Percentiles rank a stretch among this genome's conserved stretches.
Evolutionary conservation across 75 land plant species (phyloP).

Genomic region (Cunninghamia lanceolata): DNA sequence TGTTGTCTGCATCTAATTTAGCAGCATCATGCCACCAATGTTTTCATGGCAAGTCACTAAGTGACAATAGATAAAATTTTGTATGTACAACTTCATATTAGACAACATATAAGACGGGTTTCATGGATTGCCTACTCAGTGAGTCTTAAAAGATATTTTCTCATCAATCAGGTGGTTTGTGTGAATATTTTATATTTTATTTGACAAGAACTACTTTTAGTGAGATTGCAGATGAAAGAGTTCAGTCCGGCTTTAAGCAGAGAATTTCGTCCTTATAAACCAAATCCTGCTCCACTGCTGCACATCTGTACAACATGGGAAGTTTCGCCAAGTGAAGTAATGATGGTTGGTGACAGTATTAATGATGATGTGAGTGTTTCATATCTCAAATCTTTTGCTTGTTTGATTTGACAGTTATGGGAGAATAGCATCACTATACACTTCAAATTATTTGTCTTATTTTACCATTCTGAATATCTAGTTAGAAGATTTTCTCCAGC

Average conservation of each 20-base stretch:
- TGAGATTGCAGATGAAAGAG: constrained; percentile 16
- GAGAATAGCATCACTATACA: background rate
- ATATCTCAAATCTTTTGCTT: background rate
- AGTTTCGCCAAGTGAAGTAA: constrained; percentile 71
- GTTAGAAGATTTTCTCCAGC: background rate
- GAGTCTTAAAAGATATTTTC: background rate
- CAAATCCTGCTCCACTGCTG: constrained; percentile 84
- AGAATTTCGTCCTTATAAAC: constrained; percentile 90
- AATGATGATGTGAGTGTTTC: constrained; percentile 66
- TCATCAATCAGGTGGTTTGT: background rate
- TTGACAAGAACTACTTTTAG: background rate
- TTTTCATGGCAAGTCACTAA: background rate
- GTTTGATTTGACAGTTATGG: background rate
- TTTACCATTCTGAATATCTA: background rate
- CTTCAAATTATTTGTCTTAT: background rate
- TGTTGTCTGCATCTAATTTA: background rate
- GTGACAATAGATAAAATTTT: background rate
- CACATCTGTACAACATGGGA: constrained; percentile 87
- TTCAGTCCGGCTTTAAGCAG: constrained; percentile 88
- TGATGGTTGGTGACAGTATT: constrained; percentile 95
- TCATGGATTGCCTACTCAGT: background rate
- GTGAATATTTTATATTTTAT: background rate
- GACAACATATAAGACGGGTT: background rate
- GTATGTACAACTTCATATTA: background rate
- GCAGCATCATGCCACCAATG: background rate